A percentile compares a stretch with the other conserved stretches of the same genome.
These are phyloP conservation scores for Piloderma croceum DNA, from an alignment of 768 basidiomycete genomes.

Conservation along the genomic window DNA sequence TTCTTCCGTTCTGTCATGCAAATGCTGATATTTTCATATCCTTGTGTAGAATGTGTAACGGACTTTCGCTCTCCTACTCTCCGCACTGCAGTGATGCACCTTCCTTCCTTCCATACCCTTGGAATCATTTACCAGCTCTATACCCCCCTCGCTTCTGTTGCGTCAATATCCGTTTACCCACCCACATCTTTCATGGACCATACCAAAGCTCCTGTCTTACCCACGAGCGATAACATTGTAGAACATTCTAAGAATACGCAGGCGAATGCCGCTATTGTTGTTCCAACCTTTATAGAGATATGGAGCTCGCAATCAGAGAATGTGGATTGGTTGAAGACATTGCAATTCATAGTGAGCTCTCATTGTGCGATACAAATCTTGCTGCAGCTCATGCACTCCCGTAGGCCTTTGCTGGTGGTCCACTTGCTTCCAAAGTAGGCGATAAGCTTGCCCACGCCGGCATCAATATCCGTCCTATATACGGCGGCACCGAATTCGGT, in stretches of 20 bases:
- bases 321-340: slow-evolving; percentile 12
- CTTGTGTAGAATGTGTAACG: not conserved
- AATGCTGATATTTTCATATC: not conserved
- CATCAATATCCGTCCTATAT: slow-evolving; percentile 7
- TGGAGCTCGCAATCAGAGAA: slow-evolving; percentile 15
- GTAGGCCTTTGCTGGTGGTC: slow-evolving; percentile 12
- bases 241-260: slow-evolving; percentile 13
- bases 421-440: slow-evolving; percentile 11
- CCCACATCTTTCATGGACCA: slow-evolving; percentile 20
- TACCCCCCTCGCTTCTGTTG: slow-evolving; percentile 9
- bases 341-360: slow-evolving; percentile 6
- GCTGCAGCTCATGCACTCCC: not conserved
- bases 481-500: slow-evolving; percentile 22
- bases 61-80: not conserved
- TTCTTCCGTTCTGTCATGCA: not conserved
- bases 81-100: slow-evolving; percentile 7
- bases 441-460: slow-evolving; percentile 15
- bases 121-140: slow-evolving; percentile 16
- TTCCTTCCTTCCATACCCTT: slow-evolving; percentile 20
- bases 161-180: slow-evolving; percentile 20
- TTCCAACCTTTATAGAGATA: slow-evolving; percentile 21
- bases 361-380: not conserved
- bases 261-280: slow-evolving; percentile 10
- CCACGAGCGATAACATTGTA: slow-evolving; percentile 18
- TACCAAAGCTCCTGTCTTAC: slow-evolving; percentile 14